Base-by-base conservation (phyloP, 1,284 basidiomycete species). In the Pseudozyma tsukubaensis region DNA sequence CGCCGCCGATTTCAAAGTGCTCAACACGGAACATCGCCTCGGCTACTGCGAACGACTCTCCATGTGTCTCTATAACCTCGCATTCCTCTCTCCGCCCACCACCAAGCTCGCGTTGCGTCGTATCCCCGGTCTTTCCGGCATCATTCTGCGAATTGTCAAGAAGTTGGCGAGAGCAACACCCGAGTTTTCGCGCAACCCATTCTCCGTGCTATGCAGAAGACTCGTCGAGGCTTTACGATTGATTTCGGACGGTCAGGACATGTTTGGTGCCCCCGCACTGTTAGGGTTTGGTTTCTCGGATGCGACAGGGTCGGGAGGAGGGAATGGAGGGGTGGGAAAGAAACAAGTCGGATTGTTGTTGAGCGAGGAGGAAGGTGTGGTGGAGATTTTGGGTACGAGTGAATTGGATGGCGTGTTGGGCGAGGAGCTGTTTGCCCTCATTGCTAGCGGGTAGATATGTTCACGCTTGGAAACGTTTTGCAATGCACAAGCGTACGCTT, bases 151-250 rank as follows among this genome's bases (percentile, higher is more conserved):
- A 12, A 72, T 88, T 35, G 84, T 87, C 40, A 79, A 85, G 68
- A 77, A 85, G 72, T 57, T 86, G 72, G 51, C 81, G 50, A 75
- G 80, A 12, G 86, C 45, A 87, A 90, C 83, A 86, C 89, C 61
- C 87, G 91, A 80, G 77, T 87, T 69, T 87, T 89, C 72, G 79
- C 82, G 72, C 85, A 88, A 86, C 69, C 83, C 86, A 66, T 93
- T 91, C 80, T 82, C 87, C 53, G 88, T 91, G 40, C 88, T 91
- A 51, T 89, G 91, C 51, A 89, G 92, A 44, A 88, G 95, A 67
- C 89, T 92, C 34, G 88, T 94, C 48, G 94, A 97, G 85, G 89
- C 91, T 0, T 87, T 97, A 86, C 92, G 92, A 79, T 86, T 94
- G 49, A 86, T 98, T 58, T 93, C 94, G 82, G 92, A 92, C 65